Evolutionary conservation across 1,284 basidiomycete genomes (phyloP), one percentile per base, ranked within the genome.

Genomic region (Sporisorium reilianum): DNA sequence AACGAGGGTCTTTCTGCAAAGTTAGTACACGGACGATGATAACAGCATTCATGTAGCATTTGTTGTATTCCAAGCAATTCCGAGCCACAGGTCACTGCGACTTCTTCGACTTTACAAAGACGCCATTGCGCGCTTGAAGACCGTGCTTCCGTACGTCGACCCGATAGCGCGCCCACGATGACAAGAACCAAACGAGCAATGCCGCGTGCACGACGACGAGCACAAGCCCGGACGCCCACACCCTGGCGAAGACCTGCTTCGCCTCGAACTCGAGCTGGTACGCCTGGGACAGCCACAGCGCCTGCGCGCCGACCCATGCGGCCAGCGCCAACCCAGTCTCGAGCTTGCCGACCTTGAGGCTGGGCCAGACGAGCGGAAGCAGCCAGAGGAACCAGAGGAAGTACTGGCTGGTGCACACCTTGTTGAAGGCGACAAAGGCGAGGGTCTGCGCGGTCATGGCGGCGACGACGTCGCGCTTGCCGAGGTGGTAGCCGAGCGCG

Each of bases 391-490:
- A 98, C 97, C 97, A 99, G 51, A 97, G 88, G 86, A 98, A 99
- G 86, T 99, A 99, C 91, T 99, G 86, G 1, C 94, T 96, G 0
- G 97, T 99, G 88, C 94, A 97, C 45, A 99, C 97, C 86, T 97
- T 97, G 86, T 99, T 99, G 88, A 97, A 95, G 1, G 93, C 87
- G 16, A 98, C 95, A 81, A 99, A 99, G 0, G 89, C 87, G 49
- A 90, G 88, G 0, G 97, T 99, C 85, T 98, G 95, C 22, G 95
- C 88, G 80, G 97, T 94, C 91, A 92, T 95, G 2, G 93, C 89
- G 71, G 95, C 91, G 5, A 90, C 88, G 4, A 98, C 86, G 59
- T 88, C 86, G 46, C 91, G 86, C 45, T 85, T 86, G 55, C 88
- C 86, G 8, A 90, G 89, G 46, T 91, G 89, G 16, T 93, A 82